Conservation (phyloP, 192 early-diverging fungal species). For the Coemansia sp. region DNA sequence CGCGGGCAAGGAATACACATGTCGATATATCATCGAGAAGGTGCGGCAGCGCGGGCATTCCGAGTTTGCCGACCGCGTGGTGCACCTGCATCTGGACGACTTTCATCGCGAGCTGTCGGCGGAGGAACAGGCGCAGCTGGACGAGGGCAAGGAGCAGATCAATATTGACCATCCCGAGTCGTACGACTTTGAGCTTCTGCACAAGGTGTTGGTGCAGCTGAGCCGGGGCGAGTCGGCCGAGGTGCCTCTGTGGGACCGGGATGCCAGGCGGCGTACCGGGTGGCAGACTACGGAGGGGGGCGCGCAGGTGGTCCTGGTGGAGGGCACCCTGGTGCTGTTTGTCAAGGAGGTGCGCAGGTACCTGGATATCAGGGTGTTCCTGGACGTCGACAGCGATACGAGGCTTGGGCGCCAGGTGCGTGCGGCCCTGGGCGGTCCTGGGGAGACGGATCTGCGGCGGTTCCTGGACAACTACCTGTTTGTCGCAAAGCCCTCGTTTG, state of each 20-base stretch:
- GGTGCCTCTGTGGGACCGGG: slow-evolving; percentile 66
- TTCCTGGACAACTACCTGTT: slow-evolving; percentile 69
- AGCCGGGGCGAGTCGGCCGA: slow-evolving; percentile 48
- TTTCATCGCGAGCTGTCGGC: slow-evolving; percentile 60
- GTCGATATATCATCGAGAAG: slow-evolving; percentile 42
- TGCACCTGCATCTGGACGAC: slow-evolving; percentile 62
- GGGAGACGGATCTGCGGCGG: slow-evolving; percentile 43
- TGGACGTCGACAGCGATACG: slow-evolving; percentile 82
- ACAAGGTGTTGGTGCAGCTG: slow-evolving; percentile 54
- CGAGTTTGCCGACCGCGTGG: slow-evolving; percentile 54
- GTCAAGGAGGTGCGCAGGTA: slow-evolving; percentile 60
- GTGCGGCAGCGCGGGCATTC: slow-evolving; percentile 46
- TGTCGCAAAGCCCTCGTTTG: slow-evolving; percentile 81
- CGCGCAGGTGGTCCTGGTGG: slow-evolving; percentile 71
- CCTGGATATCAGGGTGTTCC: slow-evolving; percentile 77
- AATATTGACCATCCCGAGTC: slow-evolving; percentile 74
- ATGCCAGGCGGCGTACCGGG: slow-evolving; percentile 25
- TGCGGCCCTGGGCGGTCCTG: slow-evolving; percentile 32
- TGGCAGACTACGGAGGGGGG: slow-evolving; percentile 25
- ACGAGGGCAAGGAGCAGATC: slow-evolving; percentile 49
- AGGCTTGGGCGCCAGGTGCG: slow-evolving; percentile 56
- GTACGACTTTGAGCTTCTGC: slow-evolving; percentile 72
- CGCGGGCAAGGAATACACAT: slow-evolving; percentile 50
- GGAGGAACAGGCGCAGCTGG: slow-evolving; percentile 54
- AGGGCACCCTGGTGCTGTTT: slow-evolving; percentile 79